These are phyloP conservation scores for Croton setiger DNA, from an alignment of 441 rosid species.

Conservation along the genomic window DNA sequence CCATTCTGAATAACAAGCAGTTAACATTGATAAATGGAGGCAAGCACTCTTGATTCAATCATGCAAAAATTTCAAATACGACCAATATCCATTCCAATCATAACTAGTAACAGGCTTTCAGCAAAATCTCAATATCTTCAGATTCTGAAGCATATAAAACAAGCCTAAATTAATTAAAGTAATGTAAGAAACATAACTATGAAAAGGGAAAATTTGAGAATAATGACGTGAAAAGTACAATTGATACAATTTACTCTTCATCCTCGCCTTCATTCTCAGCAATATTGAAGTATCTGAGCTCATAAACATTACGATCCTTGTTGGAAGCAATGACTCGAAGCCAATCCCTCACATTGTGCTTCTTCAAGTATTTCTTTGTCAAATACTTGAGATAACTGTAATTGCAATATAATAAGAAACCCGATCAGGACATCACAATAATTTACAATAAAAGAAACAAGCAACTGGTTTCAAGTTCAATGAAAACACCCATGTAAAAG, in stretches of 20 bases:
- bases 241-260: constrained; percentile 41
- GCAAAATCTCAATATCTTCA: constrained; percentile 8
- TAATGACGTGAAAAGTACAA: neutral
- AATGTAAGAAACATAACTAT: neutral
- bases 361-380: constrained; percentile 85
- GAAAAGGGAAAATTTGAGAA: neutral
- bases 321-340: constrained; percentile 82
- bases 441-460: no score
- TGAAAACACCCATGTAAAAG: no score
- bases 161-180: constrained; percentile 1
- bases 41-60: constrained; percentile 7
- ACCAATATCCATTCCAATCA: neutral
- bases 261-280: constrained; percentile 81
- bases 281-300: constrained; percentile 78
- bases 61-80: neutral
- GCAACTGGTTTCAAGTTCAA: no score
- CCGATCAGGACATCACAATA: no score
- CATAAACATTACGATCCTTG: constrained; percentile 69
- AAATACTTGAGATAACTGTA: constrained; percentile 73
- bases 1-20: neutral
- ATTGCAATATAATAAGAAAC: neutral
- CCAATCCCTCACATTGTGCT: constrained; percentile 82
- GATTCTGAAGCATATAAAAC: constrained; percentile 1
- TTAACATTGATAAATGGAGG: neutral
- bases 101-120: neutral